Evolutionary conservation across 192 early-diverging fungal genomes (phyloP), one percentile per base, ranked within the genome.

Genomic region (Coemansia sp.): DNA sequence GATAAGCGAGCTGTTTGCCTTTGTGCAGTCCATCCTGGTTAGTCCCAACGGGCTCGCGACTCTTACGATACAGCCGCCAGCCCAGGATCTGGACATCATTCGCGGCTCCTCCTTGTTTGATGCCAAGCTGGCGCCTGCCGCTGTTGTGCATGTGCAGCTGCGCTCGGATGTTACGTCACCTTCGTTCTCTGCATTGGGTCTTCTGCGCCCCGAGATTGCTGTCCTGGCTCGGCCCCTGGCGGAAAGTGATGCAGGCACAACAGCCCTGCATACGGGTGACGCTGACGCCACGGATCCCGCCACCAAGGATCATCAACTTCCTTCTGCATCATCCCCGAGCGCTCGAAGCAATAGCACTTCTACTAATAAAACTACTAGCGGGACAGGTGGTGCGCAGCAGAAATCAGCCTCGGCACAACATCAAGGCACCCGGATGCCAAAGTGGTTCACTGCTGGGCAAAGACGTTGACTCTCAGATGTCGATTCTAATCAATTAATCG

Each of bases 361-460:
- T n/a, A n/a, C 6, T 16, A 16, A 6, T 4, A 16, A 47, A 47
- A 12, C 1, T 18, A 18, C 16, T 18, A 19, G 26, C 51, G 51
- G 32, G 32, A 1, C 47, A 18, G 47, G 15, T 13, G 19, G 48
- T 16, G 40, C 41, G 19, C 45, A 63, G 13, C 22, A 60, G 36
- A 47, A 11, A 47, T 47, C 46, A 47, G 11, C 46, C 11, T 47
- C 46, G 46, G 11, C 46, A 5, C n/a, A 11, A 47, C 46, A 47
- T 11, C 46, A 65, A 43, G 22, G 45, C 48, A 45, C 61, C 1
- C 51, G 49, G 39, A 73, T 82, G 74, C 79, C 79, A 26, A 82
- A 82, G 47, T 82, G 79, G 79, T 76, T 82, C 39, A 26, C 68
- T 21, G 79, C 79, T 61, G 79, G 79, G 5, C 70, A 76, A 49